Evolutionary conservation across 2,329 filamentous ascomycete genomes (phyloP), one percentile per base, ranked within the genome.

Genomic region (Huntiella savannae): DNA sequence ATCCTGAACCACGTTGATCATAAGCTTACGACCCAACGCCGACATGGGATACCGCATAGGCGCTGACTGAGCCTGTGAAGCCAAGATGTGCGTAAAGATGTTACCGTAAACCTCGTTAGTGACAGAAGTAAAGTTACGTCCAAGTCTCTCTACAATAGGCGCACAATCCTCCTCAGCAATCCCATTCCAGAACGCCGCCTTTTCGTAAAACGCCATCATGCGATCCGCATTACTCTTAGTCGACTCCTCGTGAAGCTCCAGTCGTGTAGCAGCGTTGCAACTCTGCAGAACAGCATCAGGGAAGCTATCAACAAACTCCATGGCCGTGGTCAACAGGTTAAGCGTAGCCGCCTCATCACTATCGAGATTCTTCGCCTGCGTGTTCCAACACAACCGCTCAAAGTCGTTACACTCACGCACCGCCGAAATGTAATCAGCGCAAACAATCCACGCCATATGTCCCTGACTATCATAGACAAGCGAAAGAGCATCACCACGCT

Each of bases 131-230:
- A 70, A 79, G 53, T 71, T 71, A 33, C 75, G 70, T 19, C 83
- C 80, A 7, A 94, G 68, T 4, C 74, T 68, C 33, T 76, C 70
- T 4, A 75, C 70, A n/a, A 92, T 70, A 48, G 75, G 72, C 36
- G 75, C 68, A 52, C 78, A 84, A 43, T 87, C 79, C 43, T 93
- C 85, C 46, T 95, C 83, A 1, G 80, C 80, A 45, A 96, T 76
- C 49, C 82, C 78, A 32, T 79, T 75, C 59, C 75, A 77, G 54
- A 95, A 83, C 19, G 79, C 79, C 50, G 82, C 82, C 51, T 77
- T 77, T 50, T 86, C 80, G 42, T 83, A 86, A 53, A 96, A 79
- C 49, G 68, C 68, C 55, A 82, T 76, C 57, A 96, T 80, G 33
- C 82, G 75, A 55, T 86, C 80, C 10, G 76, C 67, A 46, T 82